A percentile compares a stretch with the other conserved stretches of the same genome.
These are phyloP conservation scores for Stevia rebaudiana DNA, from an alignment of 140 eudicot species.

Conservation along the genomic window DNA sequence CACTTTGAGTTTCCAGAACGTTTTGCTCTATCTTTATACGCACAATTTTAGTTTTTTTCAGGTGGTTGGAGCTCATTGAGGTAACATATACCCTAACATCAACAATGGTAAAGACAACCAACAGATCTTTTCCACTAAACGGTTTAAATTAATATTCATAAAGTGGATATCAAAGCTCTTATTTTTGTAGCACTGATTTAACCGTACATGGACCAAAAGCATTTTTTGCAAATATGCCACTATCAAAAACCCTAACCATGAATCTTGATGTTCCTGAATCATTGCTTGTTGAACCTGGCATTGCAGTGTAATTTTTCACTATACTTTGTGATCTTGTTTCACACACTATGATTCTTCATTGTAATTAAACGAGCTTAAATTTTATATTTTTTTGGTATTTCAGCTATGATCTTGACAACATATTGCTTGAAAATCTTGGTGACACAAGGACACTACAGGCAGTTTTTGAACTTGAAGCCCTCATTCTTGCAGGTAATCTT, in stretches of 20 bases:
- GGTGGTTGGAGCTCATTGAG: slow-evolving; percentile 97
- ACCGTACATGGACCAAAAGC: slow-evolving; percentile 91
- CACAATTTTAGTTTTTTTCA: too few species aligned
- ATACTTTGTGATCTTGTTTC: slow-evolving; percentile 7
- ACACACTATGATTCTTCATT: not conserved
- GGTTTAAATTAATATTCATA: not conserved
- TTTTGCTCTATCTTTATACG: slow-evolving; percentile 36
- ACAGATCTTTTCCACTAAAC: not conserved
- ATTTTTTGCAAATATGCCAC: slow-evolving; percentile 96
- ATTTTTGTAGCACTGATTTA: slow-evolving; percentile 37
- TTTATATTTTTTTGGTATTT: slow-evolving; percentile 4
- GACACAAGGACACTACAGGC: slow-evolving; percentile 91
- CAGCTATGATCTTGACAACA: slow-evolving; percentile 96
- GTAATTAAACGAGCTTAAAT: not conserved
- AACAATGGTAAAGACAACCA: slow-evolving; percentile 46
- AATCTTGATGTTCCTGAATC: slow-evolving; percentile 99
- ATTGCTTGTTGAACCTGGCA: slow-evolving; percentile 92
- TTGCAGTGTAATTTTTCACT: slow-evolving; percentile 67
- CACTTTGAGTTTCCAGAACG: too few species aligned
- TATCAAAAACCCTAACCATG: slow-evolving; percentile 93
- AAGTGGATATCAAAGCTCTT: slow-evolving; percentile 16
- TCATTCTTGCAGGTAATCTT: slow-evolving; percentile 71
- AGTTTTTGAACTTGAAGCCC: slow-evolving; percentile 94
- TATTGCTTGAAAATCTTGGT: slow-evolving; percentile 89
- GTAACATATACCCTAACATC: too few species aligned